These are phyloP conservation scores for Asterochloris erici DNA, from an alignment of 139 green algal genomes.

Conservation along the genomic window DNA sequence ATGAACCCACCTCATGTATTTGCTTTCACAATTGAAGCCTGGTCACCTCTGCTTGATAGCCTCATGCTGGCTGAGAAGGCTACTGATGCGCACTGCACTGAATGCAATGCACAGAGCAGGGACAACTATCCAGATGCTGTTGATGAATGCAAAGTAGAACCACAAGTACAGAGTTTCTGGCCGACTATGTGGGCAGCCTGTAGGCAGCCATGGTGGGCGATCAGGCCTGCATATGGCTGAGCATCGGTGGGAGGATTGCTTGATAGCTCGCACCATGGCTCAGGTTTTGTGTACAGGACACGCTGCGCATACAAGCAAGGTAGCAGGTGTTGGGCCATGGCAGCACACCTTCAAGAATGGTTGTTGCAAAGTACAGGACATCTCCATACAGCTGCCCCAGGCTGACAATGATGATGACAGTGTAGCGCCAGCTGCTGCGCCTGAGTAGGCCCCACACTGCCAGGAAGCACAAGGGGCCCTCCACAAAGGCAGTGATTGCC, in stretches of 20 bases:
- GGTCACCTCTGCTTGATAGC: no score
- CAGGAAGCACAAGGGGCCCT: slow-evolving; percentile 70
- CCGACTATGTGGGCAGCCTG: slow-evolving; percentile 55
- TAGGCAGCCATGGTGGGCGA: background rate
- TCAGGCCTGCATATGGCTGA: background rate
- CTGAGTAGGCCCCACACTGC: slow-evolving; percentile 40
- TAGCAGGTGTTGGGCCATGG: background rate
- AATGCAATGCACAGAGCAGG: slow-evolving; percentile 15
- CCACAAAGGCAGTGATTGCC: slow-evolving; percentile 75
- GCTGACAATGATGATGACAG: slow-evolving; percentile 66
- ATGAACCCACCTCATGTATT: no score
- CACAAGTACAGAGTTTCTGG: slow-evolving; percentile 88
- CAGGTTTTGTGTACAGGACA: background rate
- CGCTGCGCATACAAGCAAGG: background rate
- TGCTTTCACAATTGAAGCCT: no score
- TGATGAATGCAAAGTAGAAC: slow-evolving; percentile 82
- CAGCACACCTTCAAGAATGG: slow-evolving; percentile 57
- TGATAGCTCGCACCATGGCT: background rate
- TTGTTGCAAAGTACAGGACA: slow-evolving; percentile 85
- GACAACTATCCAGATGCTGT: slow-evolving; percentile 73
- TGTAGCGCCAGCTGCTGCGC: slow-evolving; percentile 53
- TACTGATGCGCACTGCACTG: slow-evolving; percentile 2
- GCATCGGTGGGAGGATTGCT: background rate
- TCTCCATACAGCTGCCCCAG: slow-evolving; percentile 88
- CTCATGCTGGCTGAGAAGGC: background rate